Evolutionary conservation across 106 monocot species (phyloP).

Genomic region (Acorus gramineus): DNA sequence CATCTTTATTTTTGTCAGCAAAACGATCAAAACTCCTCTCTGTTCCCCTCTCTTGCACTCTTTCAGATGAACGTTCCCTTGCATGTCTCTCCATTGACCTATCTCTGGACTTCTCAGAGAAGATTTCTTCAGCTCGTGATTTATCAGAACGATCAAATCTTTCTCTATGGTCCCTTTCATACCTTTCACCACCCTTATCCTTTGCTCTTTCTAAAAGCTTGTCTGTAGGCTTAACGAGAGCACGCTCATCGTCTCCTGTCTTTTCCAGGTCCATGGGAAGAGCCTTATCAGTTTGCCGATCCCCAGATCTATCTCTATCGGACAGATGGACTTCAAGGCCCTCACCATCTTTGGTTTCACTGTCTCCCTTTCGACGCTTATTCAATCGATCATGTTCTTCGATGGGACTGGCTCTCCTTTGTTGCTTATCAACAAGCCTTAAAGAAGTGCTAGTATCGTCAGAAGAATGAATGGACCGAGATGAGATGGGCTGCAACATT

Average conservation of each 20-base stretch:
- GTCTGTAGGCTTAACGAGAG: slow-evolving; percentile 24
- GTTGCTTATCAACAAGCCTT: slow-evolving; percentile 29
- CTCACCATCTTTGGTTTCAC: slow-evolving; percentile 41
- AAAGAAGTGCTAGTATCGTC: slow-evolving; percentile 22
- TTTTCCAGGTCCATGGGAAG: slow-evolving; percentile 48
- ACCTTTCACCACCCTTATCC: slow-evolving; percentile 51
- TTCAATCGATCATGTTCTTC: slow-evolving; percentile 74
- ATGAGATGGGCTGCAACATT: slow-evolving; percentile 9
- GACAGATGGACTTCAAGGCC: slow-evolving; percentile 8
- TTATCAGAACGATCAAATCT: slow-evolving; percentile 55
- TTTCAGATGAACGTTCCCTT: slow-evolving; percentile 69
- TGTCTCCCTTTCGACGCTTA: slow-evolving; percentile 74
- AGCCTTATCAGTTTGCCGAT: slow-evolving; percentile 24
- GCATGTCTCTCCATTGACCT: slow-evolving; percentile 63
- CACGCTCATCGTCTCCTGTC: slow-evolving; percentile 37
- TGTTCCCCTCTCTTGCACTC: slow-evolving; percentile 47
- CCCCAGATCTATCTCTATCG: slow-evolving; percentile 25
- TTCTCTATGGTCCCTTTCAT: slow-evolving; percentile 65
- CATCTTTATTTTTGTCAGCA: slow-evolving; percentile 53
- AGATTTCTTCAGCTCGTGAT: slow-evolving; percentile 35
- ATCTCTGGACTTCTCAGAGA: slow-evolving; percentile 52
- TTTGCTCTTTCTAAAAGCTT: slow-evolving; percentile 44
- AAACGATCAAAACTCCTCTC: slow-evolving; percentile 43
- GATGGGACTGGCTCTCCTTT: slow-evolving; percentile 31
- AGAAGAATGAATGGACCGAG: slow-evolving; percentile 13